Evolutionary conservation across 2,329 filamentous ascomycete species (phyloP).

Genomic region (Colletotrichum tanaceti): DNA sequence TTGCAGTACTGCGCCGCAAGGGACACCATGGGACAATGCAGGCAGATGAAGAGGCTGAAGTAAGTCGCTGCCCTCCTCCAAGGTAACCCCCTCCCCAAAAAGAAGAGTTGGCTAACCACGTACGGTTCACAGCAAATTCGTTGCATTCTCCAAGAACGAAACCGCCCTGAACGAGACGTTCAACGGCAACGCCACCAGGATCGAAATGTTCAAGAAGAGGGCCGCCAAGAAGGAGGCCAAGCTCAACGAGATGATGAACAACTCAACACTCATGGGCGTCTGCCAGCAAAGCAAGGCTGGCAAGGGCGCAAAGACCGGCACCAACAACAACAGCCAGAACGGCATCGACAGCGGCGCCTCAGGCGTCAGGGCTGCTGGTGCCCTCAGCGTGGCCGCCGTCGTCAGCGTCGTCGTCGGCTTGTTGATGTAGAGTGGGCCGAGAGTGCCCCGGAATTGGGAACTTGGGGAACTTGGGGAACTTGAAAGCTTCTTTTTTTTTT

Average conservation of each 20-base stretch:
- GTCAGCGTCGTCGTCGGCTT: conserved; percentile 31
- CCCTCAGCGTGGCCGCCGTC: conserved; percentile 32
- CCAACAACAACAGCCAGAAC: conserved; percentile 25
- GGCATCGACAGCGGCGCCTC: conserved; percentile 35
- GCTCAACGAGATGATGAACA: conserved; percentile 46
- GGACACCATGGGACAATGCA: conserved; percentile 35
- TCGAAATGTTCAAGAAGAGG: conserved; percentile 49
- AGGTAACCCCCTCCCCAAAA: not conserved
- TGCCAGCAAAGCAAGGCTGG: conserved; percentile 39
- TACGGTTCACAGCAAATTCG: conserved; percentile 20
- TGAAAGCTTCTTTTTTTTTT: not conserved
- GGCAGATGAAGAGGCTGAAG: conserved; percentile 30
- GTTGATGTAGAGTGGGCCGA: conserved; percentile 25
- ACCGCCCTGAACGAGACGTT: conserved; percentile 47
- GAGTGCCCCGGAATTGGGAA: too few relatives aligned
- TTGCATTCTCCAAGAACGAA: conserved; percentile 41
- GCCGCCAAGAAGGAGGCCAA: conserved; percentile 36
- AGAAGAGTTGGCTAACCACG: conserved; percentile 1
- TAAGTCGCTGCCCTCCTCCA: conserved; percentile 3
- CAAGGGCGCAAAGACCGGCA: conserved; percentile 24
- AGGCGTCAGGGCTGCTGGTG: conserved; percentile 25
- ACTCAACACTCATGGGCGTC: conserved; percentile 49
- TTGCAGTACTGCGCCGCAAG: conserved; percentile 32
- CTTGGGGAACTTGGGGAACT: not conserved
- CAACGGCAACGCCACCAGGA: conserved; percentile 51